These are phyloP conservation scores for Trichoderma sp. DNA, from an alignment of 2,329 filamentous ascomycete species.

Conservation along the genomic window DNA sequence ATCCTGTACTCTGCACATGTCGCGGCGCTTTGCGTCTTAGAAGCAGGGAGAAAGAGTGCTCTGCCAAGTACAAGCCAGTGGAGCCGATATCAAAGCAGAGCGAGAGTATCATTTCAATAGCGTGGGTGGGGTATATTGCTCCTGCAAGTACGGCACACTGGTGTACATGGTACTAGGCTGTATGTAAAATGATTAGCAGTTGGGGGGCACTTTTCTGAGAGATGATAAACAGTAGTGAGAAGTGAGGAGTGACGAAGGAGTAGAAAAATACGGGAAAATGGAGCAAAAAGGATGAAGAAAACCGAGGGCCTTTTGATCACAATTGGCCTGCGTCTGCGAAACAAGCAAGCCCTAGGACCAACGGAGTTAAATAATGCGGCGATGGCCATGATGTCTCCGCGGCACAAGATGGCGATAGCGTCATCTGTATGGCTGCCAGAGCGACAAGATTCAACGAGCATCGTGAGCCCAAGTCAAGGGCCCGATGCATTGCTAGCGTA, in stretches of 20 bases:
- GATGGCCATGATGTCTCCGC: background rate
- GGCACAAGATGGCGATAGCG: background rate
- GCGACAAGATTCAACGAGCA: background rate
- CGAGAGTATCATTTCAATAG: constrained; percentile 9
- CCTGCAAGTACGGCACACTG: constrained; percentile 1
- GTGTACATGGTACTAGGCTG: background rate
- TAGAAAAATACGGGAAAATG: background rate
- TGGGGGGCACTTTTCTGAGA: constrained; percentile 21
- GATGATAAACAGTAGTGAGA: constrained; percentile 23
- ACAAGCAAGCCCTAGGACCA: background rate
- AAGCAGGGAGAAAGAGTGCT: background rate
- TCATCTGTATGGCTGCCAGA: background rate
- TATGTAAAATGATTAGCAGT: constrained; percentile 5
- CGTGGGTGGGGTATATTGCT: background rate
- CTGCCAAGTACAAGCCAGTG: background rate
- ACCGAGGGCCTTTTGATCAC: background rate
- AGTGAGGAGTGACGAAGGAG: constrained; percentile 17
- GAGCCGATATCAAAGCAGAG: constrained; percentile 1
- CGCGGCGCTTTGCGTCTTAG: background rate
- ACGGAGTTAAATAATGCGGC: background rate
- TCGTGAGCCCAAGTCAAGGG: background rate
- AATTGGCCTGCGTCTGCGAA: background rate
- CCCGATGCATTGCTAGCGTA: background rate
- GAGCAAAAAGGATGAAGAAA: background rate
- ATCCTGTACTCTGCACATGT: constrained; percentile 6